Conservation (phyloP, 2,329 filamentous ascomycete species). For the Trichoderma sp. region DNA sequence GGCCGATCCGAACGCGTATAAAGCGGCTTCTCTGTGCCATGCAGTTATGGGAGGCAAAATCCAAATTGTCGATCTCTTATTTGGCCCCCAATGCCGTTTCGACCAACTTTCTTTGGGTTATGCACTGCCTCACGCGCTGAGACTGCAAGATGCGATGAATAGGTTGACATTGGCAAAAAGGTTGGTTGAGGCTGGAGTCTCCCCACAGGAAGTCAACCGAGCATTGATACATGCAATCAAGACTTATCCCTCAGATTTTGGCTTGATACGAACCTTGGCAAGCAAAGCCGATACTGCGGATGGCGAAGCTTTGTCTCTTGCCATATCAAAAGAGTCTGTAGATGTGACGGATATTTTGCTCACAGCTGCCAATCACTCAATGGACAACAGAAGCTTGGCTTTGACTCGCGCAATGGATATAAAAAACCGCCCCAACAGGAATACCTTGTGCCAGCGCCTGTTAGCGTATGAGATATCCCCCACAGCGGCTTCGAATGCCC, state of each 20-base stretch:
- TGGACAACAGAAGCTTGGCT: slow-evolving; percentile 42
- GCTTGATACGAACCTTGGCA: slow-evolving; percentile 50
- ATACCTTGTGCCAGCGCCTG: slow-evolving; percentile 48
- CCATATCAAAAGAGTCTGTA: slow-evolving; percentile 48
- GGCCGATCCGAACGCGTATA: slow-evolving; percentile 57
- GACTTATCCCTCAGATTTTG: slow-evolving; percentile 50
- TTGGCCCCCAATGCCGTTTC: slow-evolving; percentile 42
- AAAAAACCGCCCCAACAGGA: slow-evolving; percentile 43
- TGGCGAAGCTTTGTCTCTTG: slow-evolving; percentile 50
- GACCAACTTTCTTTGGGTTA: slow-evolving; percentile 48
- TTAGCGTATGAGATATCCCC: slow-evolving; percentile 50
- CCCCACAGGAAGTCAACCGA: slow-evolving; percentile 50
- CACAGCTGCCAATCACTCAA: slow-evolving; percentile 38
- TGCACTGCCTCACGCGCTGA: slow-evolving; percentile 55
- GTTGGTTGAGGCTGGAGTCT: slow-evolving; percentile 53
- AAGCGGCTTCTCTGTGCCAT: slow-evolving; percentile 53
- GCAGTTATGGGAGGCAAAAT: slow-evolving; percentile 51
- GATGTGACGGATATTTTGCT: slow-evolving; percentile 53
- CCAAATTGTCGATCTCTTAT: slow-evolving; percentile 52
- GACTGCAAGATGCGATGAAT: slow-evolving; percentile 53
- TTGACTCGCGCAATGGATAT: slow-evolving; percentile 48
- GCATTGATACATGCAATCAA: slow-evolving; percentile 55
- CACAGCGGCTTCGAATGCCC: slow-evolving; percentile 49
- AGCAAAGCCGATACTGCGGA: slow-evolving; percentile 52
- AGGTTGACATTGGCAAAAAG: slow-evolving; percentile 53